Evolutionary conservation across 1,139 yeast species (phyloP), one percentile per base, ranked within the genome.

Genomic region (Scheffersomyces stambukii): DNA sequence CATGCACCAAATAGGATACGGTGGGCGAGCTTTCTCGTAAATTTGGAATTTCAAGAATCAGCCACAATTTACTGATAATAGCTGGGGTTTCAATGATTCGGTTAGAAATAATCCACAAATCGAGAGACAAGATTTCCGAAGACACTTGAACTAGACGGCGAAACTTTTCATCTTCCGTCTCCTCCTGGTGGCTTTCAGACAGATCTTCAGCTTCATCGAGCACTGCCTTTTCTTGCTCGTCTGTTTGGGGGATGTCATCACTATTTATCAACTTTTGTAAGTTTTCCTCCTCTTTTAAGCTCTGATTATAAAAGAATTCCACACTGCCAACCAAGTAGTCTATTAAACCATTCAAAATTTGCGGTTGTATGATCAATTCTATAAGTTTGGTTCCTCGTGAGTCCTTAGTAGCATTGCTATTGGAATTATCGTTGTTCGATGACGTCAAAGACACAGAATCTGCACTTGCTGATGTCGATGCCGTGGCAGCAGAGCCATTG

Each of bases 291-390:
- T 61, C 68, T 30, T 50, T 47, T n/a, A 47, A 22, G 9, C 43
- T 41, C 30, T 52, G 45, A 7, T 53, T 50, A 29, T 64, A 50
- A 40, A 61, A 67, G 35, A 59, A 64, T 16, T 54, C 64, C 15
- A 67, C 72, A 40, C 72, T 62, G 13, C 41, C 35, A 17, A 50
- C 58, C 6, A 63, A 38, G 37, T 54, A 53, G 25, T 64, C 70
- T 22, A 63, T 45, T 19, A 67, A 54, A 3, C 72, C 73, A 29
- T 49, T 53, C 29, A 69, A 48, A 13, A 69, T 57, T 35, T 67
- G 73, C 12, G 74, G 73, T 38, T 67, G 74, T 29, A 66, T 51
- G 22, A 69, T 47, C 18, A 69, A 44, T 36, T 68, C 75, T 24
- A 69, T 37, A 24, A 69, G 49, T 38, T 65, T 66, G 23, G 59